phyloP scores from a whole-genome alignment of 257 asterid genomes.

The Penstemon barbatus region DNA sequence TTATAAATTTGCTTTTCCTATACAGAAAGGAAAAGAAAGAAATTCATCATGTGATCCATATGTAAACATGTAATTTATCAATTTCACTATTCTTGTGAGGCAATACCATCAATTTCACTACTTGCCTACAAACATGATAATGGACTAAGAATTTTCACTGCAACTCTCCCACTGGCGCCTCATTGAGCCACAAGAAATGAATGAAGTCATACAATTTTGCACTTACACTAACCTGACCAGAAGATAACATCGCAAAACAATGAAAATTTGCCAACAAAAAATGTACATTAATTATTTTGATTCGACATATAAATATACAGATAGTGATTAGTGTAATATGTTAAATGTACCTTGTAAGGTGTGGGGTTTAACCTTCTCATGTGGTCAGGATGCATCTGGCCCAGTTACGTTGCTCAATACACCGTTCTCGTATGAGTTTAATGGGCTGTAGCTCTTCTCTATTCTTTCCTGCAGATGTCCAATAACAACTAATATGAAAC shows the following conservation, averaged over 20 bases:
- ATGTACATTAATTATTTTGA: no score
- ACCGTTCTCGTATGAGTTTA: no score
- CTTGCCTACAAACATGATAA: conserved; percentile 10
- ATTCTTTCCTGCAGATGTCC: conserved; percentile 40
- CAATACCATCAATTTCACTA: not conserved
- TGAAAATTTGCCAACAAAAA: not conserved
- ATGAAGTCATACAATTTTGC: conserved; percentile 89
- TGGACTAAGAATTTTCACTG: conserved; percentile 36
- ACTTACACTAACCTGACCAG: conserved; percentile 87
- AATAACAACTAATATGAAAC: not conserved
- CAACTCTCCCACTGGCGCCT: conserved; percentile 97
- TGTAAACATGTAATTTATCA: not conserved
- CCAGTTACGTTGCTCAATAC: conserved; percentile 14
- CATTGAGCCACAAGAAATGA: conserved; percentile 95
- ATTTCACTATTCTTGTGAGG: not conserved
- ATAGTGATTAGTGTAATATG: not conserved
- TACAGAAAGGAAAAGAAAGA: not conserved
- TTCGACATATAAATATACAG: not conserved
- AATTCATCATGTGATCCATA: not conserved
- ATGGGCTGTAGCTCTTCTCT: conserved; percentile 57
- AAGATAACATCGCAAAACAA: not conserved
- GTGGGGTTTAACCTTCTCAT: not conserved
- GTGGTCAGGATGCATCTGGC: not conserved
- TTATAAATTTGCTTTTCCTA: not conserved
- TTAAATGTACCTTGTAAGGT: not conserved